These are phyloP conservation scores for Daldinia caldariorum DNA, from an alignment of 495 filamentous ascomycete species.

Conservation along the genomic window DNA sequence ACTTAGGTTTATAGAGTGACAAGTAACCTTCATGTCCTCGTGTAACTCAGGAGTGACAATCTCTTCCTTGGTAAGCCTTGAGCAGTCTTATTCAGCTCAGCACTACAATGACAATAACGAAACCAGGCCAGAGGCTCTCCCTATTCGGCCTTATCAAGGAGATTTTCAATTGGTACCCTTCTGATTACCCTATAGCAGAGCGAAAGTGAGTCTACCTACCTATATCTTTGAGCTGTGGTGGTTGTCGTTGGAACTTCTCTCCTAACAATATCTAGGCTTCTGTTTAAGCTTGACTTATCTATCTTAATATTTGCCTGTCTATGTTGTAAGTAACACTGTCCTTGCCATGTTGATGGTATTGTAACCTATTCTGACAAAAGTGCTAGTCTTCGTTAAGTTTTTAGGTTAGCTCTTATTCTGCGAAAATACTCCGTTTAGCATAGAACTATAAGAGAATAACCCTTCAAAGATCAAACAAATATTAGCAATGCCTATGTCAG, in stretches of 20 bases:
- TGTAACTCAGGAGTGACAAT: not conserved
- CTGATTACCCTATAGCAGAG: conserved; percentile 54
- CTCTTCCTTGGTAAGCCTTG: not conserved
- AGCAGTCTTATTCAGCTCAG: not conserved
- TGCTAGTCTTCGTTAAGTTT: conserved; percentile 52
- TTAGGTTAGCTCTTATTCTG: conserved; percentile 20
- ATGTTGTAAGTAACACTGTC: conserved; percentile 42
- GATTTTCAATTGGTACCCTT: conserved; percentile 62
- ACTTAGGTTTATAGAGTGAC: not conserved
- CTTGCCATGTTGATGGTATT: not conserved
- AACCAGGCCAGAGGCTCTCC: conserved; percentile 28
- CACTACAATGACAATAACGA: conserved; percentile 30
- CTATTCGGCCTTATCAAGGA: conserved; percentile 54
- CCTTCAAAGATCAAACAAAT: conserved; percentile 44
- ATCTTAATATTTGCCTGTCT: conserved; percentile 52
- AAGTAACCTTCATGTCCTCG: not conserved
- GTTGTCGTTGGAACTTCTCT: conserved; percentile 45
- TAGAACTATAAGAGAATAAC: conserved; percentile 29
- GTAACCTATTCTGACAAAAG: conserved; percentile 34
- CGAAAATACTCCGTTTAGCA: not conserved
- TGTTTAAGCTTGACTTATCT: conserved; percentile 51
- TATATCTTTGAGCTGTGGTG: not conserved
- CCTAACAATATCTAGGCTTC: conserved; percentile 40
- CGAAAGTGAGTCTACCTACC: conserved; percentile 53
- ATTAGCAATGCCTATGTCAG: conserved; percentile 53